Conservation (phyloP, 192 early-diverging fungal genomes). For the Allomyces javanicus region DNA sequence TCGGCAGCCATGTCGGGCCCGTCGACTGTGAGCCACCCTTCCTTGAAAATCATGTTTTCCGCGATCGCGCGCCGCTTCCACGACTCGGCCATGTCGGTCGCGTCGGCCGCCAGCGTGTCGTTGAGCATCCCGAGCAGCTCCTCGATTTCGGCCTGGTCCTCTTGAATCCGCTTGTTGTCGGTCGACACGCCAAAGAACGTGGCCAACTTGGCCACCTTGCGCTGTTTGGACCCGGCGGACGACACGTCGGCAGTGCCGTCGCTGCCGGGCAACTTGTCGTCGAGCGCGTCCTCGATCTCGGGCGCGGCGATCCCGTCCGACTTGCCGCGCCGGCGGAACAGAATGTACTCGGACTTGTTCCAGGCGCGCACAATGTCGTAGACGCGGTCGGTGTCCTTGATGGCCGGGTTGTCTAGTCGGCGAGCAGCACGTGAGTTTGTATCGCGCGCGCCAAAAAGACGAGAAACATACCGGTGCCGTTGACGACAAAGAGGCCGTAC, state of each 20-base stretch:
- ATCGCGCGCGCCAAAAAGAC: no score
- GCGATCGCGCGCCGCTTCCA: background rate
- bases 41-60: background rate
- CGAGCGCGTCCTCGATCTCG: background rate
- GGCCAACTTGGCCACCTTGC: background rate
- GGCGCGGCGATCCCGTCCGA: background rate
- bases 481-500: background rate
- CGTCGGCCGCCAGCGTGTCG: background rate
- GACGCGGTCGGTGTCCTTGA: background rate
- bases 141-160: background rate
- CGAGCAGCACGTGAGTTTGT: no score
- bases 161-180: background rate
- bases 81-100: background rate
- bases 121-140: background rate
- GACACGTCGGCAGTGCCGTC: background rate
- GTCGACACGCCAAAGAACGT: background rate
- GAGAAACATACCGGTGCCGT: background rate
- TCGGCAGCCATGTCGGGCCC: background rate
- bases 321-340: background rate
- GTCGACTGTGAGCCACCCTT: background rate
- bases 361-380: background rate
- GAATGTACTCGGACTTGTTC: background rate
- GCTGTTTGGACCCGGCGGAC: background rate
- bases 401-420: background rate
- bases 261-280: background rate